phyloP scores from a whole-genome alignment of 164 flowering plant genomes.

The Berberis thunbergii region DNA sequence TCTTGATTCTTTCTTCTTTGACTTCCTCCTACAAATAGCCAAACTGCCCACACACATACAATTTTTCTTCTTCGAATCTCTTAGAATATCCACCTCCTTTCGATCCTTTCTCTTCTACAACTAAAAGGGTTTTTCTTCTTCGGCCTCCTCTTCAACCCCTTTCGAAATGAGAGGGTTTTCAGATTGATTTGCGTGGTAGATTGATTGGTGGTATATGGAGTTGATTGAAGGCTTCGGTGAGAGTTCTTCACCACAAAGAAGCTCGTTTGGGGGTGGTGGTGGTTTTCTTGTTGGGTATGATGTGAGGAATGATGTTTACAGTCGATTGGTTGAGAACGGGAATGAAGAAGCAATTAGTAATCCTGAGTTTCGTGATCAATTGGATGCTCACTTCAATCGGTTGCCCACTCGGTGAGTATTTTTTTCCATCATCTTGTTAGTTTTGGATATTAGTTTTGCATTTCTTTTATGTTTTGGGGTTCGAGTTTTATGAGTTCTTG shows the following conservation, averaged over 20 bases:
- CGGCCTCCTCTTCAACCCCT: background rate
- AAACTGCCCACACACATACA: too few relatives aligned
- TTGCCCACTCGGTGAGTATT: conserved; percentile 66
- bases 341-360: conserved; percentile 51
- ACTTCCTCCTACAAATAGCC: too few relatives aligned
- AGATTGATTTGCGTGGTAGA: background rate
- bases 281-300: conserved; percentile 30
- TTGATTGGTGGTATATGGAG: conserved; percentile 34
- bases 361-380: conserved; percentile 59
- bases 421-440: background rate
- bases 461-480: background rate
- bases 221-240: conserved; percentile 85
- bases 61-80: too few relatives aligned
- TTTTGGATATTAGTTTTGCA: background rate
- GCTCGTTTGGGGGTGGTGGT: conserved; percentile 17
- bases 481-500: background rate
- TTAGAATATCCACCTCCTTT: too few relatives aligned
- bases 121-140: too few relatives aligned
- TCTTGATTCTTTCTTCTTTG: too few relatives aligned
- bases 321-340: conserved; percentile 54
- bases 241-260: conserved; percentile 80
- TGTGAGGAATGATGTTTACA: conserved; percentile 57
- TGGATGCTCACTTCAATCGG: conserved; percentile 79
- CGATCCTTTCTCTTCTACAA: too few relatives aligned
- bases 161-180: conserved; percentile 5